phyloP scores from a whole-genome alignment of 805 yeast genomes.

The Candida sithepensis region DNA sequence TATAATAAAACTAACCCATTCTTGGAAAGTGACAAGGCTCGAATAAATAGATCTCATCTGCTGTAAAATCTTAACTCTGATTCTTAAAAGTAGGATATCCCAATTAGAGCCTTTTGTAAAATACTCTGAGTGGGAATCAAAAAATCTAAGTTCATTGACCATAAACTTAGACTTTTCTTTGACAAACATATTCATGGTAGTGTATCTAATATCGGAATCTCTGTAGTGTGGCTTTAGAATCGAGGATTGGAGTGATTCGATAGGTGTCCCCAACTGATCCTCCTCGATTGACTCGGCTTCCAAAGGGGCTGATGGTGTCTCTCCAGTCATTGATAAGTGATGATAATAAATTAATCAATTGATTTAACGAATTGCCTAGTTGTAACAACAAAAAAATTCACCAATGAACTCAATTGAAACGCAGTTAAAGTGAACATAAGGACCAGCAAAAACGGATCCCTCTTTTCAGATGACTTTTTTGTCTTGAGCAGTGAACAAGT shows the following conservation, averaged over 20 bases:
- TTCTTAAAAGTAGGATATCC: not conserved
- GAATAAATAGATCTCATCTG: not conserved
- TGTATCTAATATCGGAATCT: slow-evolving; percentile 20
- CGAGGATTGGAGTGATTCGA: slow-evolving; percentile 23
- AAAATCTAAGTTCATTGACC: too few relatives aligned
- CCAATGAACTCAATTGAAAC: too few relatives aligned
- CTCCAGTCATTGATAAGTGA: not conserved
- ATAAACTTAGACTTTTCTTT: not conserved
- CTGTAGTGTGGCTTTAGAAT: slow-evolving; percentile 25
- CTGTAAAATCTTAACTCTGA: not conserved
- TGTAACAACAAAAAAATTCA: not conserved
- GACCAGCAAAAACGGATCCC: not conserved
- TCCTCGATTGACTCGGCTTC: not conserved
- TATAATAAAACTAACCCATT: not conserved
- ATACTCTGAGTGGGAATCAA: too few relatives aligned
- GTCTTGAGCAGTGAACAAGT: too few relatives aligned
- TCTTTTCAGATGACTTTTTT: too few relatives aligned
- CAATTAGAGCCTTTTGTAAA: not conserved
- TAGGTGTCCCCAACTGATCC: slow-evolving; percentile 9
- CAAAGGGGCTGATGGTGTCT: not conserved
- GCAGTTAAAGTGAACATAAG: too few relatives aligned
- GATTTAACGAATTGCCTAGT: too few relatives aligned
- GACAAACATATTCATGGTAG: slow-evolving; percentile 22
- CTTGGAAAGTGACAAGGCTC: not conserved
- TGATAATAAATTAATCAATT: too few relatives aligned